phyloP scores from a whole-genome alignment of 2,329 filamentous ascomycete genomes.

The Claviceps monticola region DNA sequence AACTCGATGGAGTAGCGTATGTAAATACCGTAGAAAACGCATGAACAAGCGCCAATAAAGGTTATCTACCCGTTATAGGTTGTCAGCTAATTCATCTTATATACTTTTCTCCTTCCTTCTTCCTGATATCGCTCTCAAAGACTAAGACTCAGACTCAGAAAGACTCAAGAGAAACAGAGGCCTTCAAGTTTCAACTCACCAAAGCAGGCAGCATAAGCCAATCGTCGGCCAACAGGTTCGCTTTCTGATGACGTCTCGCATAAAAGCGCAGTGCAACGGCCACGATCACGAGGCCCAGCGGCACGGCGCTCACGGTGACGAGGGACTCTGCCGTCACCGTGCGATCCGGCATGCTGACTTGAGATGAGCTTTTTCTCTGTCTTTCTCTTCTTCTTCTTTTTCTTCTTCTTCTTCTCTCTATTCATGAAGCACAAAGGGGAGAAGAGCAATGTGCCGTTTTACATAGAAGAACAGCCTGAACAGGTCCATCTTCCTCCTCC shows the following conservation, averaged over 20 bases:
- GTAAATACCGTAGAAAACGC: neutral
- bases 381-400: neutral
- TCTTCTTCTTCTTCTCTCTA: too few species aligned
- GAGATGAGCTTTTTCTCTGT: neutral
- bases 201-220: slow-evolving; percentile 6
- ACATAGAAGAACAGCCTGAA: too few species aligned
- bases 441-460: too few species aligned
- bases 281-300: slow-evolving; percentile 1
- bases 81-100: neutral
- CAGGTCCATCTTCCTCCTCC: neutral
- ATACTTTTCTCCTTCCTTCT: neutral
- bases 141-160: too few species aligned
- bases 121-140: too few species aligned
- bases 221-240: slow-evolving; percentile 8
- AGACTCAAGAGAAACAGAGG: neutral
- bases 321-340: neutral
- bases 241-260: slow-evolving; percentile 6
- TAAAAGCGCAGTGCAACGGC: slow-evolving; percentile 8
- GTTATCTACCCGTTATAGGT: neutral
- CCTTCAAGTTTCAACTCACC: slow-evolving; percentile 4
- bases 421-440: too few species aligned
- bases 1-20: neutral
- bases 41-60: neutral
- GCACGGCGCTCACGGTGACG: neutral
- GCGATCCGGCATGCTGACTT: neutral